Evolutionary conservation across 257 asterid species (phyloP).

Genomic region (Scutellaria galericulata): DNA sequence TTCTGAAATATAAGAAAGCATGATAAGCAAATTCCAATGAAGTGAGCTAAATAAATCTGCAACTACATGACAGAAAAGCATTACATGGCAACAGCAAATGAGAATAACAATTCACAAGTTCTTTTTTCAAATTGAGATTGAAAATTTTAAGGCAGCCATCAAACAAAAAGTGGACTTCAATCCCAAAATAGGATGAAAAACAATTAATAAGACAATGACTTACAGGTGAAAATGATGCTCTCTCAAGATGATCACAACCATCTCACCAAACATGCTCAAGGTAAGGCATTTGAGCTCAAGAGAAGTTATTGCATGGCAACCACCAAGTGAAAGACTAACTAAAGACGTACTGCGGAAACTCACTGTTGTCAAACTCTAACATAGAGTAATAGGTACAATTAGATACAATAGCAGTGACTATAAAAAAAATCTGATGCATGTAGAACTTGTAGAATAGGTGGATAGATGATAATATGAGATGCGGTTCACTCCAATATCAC

Average conservation of each 20-base stretch:
- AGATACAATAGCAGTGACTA: slow-evolving; percentile 14
- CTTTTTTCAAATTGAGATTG: background rate
- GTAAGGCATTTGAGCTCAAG: slow-evolving; percentile 77
- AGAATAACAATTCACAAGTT: background rate
- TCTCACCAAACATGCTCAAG: slow-evolving; percentile 87
- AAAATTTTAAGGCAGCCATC: slow-evolving; percentile 9
- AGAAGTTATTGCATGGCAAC: slow-evolving; percentile 86
- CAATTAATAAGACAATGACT: slow-evolving; percentile 35
- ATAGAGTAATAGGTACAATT: slow-evolving; percentile 31
- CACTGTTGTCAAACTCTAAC: slow-evolving; percentile 89
- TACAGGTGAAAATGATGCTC: slow-evolving; percentile 87
- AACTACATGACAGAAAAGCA: background rate
- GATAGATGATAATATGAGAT: slow-evolving; percentile 3
- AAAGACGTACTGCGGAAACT: slow-evolving; percentile 73
- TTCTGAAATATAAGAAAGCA: background rate
- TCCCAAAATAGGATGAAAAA: slow-evolving; percentile 17
- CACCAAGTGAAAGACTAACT: slow-evolving; percentile 86
- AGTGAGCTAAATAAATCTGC: background rate
- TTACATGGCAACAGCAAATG: slow-evolving; percentile 2
- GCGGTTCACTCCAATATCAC: slow-evolving; percentile 10
- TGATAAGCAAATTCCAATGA: background rate
- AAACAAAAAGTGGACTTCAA: background rate
- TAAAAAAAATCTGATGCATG: background rate
- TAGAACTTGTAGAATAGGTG: background rate
- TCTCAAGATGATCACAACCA: slow-evolving; percentile 98